Base-by-base conservation (phyloP, 805 yeast genomes). In the Candida bentonensis region DNA sequence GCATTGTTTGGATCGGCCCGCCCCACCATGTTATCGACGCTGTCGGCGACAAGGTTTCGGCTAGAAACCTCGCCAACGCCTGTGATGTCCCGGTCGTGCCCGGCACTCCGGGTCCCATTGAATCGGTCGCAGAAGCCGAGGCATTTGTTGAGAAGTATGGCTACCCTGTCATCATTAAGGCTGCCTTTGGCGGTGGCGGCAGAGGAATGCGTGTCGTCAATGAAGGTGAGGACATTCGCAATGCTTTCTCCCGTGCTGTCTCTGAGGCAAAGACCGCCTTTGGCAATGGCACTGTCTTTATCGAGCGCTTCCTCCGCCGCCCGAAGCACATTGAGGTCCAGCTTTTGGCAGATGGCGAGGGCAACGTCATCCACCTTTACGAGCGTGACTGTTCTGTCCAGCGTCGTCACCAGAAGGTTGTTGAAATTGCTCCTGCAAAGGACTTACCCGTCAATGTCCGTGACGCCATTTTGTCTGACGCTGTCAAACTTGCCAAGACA, bases 101-200 rank as follows among this genome's bases (percentile, higher is more conserved):
- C 4, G 98, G 98, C 60, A 88, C 97, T 13, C 94, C 94, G 4
- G 98, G 97, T 34, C 97, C 98, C 50, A 87, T 92, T 60, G 88
- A 79, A 47, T 57, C 73, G 22, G 79, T 79, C 21, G 79, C 72
- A 46, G 86, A 89, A 57, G 97, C 97, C 26, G 56, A 67, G 51
- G 79, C 62, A 5, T 89, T 89, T 59, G 96, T 88, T 28, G 74
- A 67, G 40, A 59, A 86, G 66, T 74, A 89, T 64, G 98, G 98
- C 25, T 88, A 64, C 67, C 98, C 98, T 5, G 97, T 92, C 42
- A 89, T 89, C 66, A 87, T 89, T 67, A 89, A 89, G 68, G 98
- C 98, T 41, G 98, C 98, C 30, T 92, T 83, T 60, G 98, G 98
- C 63, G 98, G 98, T 68, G 98, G 98, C 73, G 98, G 98, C 61